phyloP scores from a whole-genome alignment of 2,329 filamentous ascomycete genomes.

The Didymosphaeria variabile region DNA sequence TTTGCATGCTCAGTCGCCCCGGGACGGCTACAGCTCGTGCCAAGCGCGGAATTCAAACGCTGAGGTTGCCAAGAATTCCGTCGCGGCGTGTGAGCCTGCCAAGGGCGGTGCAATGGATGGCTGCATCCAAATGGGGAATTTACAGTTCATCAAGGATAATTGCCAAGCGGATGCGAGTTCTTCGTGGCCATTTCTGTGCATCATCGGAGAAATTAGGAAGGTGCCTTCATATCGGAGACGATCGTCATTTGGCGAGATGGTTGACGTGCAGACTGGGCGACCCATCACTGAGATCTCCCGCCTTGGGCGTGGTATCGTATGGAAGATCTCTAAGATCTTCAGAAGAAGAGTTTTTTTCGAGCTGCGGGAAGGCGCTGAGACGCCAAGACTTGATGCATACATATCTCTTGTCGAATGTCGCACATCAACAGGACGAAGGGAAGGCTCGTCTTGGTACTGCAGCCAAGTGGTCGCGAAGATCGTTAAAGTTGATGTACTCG shows the following conservation, averaged over 20 bases:
- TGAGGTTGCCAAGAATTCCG: slow-evolving; percentile 27
- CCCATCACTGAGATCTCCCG: slow-evolving; percentile 12
- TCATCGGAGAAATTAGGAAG: slow-evolving; percentile 6
- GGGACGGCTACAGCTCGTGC: slow-evolving; percentile 15
- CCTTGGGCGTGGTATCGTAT: slow-evolving; percentile 10
- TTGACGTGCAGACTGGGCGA: slow-evolving; percentile 22
- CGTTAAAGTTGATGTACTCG: background rate
- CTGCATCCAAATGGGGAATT: slow-evolving; percentile 16
- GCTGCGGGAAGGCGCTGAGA: slow-evolving; percentile 7
- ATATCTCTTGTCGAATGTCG: slow-evolving; percentile 13
- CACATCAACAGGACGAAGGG: slow-evolving; percentile 6
- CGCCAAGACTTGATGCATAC: slow-evolving; percentile 16
- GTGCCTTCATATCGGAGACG: slow-evolving; percentile 3
- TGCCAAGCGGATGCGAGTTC: slow-evolving; percentile 22
- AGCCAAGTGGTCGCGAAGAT: slow-evolving; percentile 1
- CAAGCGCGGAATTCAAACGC: slow-evolving; percentile 26
- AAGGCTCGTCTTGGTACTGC: slow-evolving; percentile 14
- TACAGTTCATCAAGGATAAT: slow-evolving; percentile 20
- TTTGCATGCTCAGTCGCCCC: too few relatives aligned
- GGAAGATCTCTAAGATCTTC: slow-evolving; percentile 4
- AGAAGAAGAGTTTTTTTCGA: background rate
- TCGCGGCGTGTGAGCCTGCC: slow-evolving; percentile 15
- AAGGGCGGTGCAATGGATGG: slow-evolving; percentile 27
- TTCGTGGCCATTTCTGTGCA: slow-evolving; percentile 16
- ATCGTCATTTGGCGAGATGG: slow-evolving; percentile 11